Conservation (phyloP, 2,329 filamentous ascomycete genomes). For the Cladosporium colombiae region DNA sequence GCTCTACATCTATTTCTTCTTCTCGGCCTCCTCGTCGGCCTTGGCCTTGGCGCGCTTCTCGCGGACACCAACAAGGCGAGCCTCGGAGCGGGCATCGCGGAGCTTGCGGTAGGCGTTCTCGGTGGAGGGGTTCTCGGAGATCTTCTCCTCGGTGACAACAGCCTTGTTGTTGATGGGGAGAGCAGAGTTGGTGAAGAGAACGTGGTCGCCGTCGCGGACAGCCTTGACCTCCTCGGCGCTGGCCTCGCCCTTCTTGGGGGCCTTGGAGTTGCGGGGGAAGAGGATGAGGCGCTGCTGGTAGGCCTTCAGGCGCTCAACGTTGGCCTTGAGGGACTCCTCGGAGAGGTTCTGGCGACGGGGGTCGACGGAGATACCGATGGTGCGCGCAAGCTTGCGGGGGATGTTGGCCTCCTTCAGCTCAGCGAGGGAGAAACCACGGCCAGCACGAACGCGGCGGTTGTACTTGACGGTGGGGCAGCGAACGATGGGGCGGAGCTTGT, state of each 20-base stretch:
- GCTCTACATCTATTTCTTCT: conserved; percentile 71
- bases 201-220: conserved; percentile 57
- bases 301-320: conserved; percentile 96
- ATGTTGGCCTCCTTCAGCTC: conserved; percentile 99
- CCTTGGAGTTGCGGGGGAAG: conserved; percentile 92
- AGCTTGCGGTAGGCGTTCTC: conserved; percentile 86
- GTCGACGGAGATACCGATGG: conserved; percentile 97
- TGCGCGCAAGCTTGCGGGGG: conserved; percentile 88
- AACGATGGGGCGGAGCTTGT: conserved; percentile 94
- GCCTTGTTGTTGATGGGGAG: conserved; percentile 72
- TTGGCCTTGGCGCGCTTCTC: conserved; percentile 93
- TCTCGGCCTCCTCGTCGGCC: conserved; percentile 73
- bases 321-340: conserved; percentile 90
- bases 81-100: conserved; percentile 79
- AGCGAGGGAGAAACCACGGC: conserved; percentile 94
- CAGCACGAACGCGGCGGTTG: conserved; percentile 95
- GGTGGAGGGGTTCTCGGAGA: conserved; percentile 69
- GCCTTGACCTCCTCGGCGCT: conserved; percentile 79
- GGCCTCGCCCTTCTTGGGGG: conserved; percentile 90
- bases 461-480: conserved; percentile 97
- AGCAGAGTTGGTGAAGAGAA: conserved; percentile 46
- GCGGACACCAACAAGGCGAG: conserved; percentile 76
- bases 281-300: conserved; percentile 96
- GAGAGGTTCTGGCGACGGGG: conserved; percentile 94
- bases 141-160: conserved; percentile 79